Conservation (phyloP, 2,329 filamentous ascomycete species). For the Arthrobotrys sinensis region DNA sequence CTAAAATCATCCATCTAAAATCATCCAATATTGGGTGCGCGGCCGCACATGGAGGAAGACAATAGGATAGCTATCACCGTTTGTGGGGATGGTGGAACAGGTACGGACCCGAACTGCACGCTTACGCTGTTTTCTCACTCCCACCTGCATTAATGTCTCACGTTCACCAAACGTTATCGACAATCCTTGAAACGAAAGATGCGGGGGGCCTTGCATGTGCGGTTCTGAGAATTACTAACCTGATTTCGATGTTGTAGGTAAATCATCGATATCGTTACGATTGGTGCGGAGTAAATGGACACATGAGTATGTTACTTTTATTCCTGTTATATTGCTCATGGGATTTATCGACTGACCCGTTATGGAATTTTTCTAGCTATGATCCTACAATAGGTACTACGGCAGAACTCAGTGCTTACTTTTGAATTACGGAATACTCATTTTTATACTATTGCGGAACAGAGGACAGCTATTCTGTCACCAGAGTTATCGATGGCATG, state of each 20-base stretch:
- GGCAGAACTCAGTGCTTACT: neutral
- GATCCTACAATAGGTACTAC: constrained; percentile 58
- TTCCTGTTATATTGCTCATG: neutral
- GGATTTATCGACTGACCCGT: constrained; percentile 5
- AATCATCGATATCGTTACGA: constrained; percentile 86
- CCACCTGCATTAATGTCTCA: constrained; percentile 48
- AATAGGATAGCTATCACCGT: constrained; percentile 77
- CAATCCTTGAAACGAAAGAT: constrained; percentile 31
- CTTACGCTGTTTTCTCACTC: neutral
- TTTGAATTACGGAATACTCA: constrained; percentile 19
- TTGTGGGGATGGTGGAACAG: constrained; percentile 82
- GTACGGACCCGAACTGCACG: constrained; percentile 65
- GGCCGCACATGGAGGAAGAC: constrained; percentile 67
- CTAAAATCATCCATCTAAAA: constrained; percentile 26
- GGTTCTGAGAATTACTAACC: constrained; percentile 23
- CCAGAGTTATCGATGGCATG: constrained; percentile 81
- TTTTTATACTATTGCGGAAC: constrained; percentile 65
- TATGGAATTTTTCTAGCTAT: constrained; percentile 22
- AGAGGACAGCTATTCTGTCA: constrained; percentile 88
- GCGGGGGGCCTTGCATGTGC: constrained; percentile 8
- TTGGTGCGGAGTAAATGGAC: constrained; percentile 88
- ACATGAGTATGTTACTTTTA: constrained; percentile 78
- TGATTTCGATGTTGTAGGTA: constrained; percentile 70
- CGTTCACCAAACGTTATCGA: constrained; percentile 23
- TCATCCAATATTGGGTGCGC: constrained; percentile 32